Base-by-base conservation (phyloP, 129 eudicot species). In the Oenanthe sinensis region DNA sequence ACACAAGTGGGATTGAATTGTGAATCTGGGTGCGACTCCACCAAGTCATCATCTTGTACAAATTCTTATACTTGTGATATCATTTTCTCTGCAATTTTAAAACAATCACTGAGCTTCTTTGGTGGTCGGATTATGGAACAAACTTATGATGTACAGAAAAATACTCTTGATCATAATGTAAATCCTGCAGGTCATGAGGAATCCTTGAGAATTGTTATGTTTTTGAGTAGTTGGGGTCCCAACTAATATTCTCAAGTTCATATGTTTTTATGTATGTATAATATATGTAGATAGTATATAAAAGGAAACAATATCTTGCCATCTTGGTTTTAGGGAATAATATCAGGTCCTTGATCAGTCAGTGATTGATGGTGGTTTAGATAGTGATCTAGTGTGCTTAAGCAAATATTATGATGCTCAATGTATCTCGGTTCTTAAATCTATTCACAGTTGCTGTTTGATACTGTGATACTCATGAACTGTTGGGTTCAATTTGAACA, bases 161-260 rank as follows among this genome's bases (percentile, higher is more conserved):
- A 3, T 3, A 48, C 54, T 13, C 14, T 12, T 14, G 74, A 26
- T 67, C 42, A 33, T 69, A 69, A 37, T 13, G 74, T 37, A 16
- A 69, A 69, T 42, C 47, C 40, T 16, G 74, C 47, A 39, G 42
- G 5, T 33, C 36, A 33, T 69, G 74, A 69, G 42, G 46, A 37
- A 4, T 69, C 74, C 15, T 28, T 69, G 22, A 16, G 46, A n/a
- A 69, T 37, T 69, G 45, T 69, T 43, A 37, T 69, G 46, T 69
- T 14, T 9, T 69, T 69, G 47, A 69, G 74, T 22, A 37, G 46
- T 69, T 69, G 74, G 47, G 74, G 46, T 17, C 74, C 24, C 74
- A 69, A 69, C 33, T 69, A 69, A 69, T 69, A 14, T 48, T 48
- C 54, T 15, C 19, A 15, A 48, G 20, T 48, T 48, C 50, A 46